Base-by-base conservation (phyloP, 495 filamentous ascomycete genomes). In the Xylaria intraflava region DNA sequence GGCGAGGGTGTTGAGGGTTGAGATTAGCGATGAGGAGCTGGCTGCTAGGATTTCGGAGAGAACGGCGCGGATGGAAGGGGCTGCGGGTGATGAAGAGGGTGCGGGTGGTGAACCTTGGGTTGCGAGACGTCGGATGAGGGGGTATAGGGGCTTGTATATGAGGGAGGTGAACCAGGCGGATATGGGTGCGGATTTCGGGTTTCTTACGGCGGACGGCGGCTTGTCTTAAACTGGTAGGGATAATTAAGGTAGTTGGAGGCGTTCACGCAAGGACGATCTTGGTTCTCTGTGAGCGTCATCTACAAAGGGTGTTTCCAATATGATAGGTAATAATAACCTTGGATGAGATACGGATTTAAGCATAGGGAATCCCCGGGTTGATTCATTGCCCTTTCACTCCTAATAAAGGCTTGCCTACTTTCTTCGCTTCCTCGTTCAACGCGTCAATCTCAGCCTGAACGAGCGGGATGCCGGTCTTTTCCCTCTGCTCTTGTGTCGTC, bases 141-240 rank as follows among this genome's bases (percentile, higher is more conserved):
- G 83, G 9, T 87, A 86, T 62, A 68, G 75, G n/a, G 83, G 79
- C 0, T 66, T 87, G 61, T 87, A 84, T 69, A 76, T 81, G 72
- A 69, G 78, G 47, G 73, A 74, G 46, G 83, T 87, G 3, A 84
- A 83, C 40, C 79, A 83, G 62, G 82, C 83, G 2, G 75, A 85
- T 59, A 62, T 80, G 7, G 83, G 83, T 1, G 80, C 72, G 3
- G 83, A 87, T 59, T 87, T 87, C 62, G 78, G 79, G 55, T 87
- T 87, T 58, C 61, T 87, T 24, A 76, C 74, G 1, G 83, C 83
- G 20, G 64, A 59, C 10, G 72, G 74, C 4, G 64, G 36, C 16
- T 48, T 36, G 10, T 22, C 41, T 38, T 53, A 30, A 53, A 3
- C 5, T 30, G 10, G n/a, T n/a, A n/a, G n/a, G n/a, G n/a, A n/a